Evolutionary conservation across 2,329 filamentous ascomycete genomes (phyloP).

Genomic region (Aotearoamyces nothofagi): DNA sequence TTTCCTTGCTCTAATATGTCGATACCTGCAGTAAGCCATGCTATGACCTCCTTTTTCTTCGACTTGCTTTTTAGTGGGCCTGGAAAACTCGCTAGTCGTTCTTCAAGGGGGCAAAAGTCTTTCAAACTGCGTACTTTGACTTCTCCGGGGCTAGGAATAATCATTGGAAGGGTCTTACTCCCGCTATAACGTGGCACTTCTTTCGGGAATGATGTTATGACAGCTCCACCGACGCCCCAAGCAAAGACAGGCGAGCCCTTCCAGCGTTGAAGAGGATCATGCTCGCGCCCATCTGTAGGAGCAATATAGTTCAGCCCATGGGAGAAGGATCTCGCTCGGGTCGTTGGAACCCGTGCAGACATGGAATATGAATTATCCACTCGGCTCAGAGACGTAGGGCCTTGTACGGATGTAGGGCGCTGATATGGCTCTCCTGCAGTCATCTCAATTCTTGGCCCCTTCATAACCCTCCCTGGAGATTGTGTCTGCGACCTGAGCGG

Average conservation of each 20-base stretch:
- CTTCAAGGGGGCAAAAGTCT: slow-evolving; percentile 54
- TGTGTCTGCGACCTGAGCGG: slow-evolving; percentile 43
- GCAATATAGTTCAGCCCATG: slow-evolving; percentile 40
- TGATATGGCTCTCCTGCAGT: slow-evolving; percentile 24
- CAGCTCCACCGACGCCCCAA: slow-evolving; percentile 74
- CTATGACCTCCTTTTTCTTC: slow-evolving; percentile 85
- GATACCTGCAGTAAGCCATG: slow-evolving; percentile 70
- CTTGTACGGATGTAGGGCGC: slow-evolving; percentile 33
- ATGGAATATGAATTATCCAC: slow-evolving; percentile 4
- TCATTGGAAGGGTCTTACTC: slow-evolving; percentile 50
- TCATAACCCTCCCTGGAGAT: slow-evolving; percentile 38
- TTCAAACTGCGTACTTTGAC: slow-evolving; percentile 65
- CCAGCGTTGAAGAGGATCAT: slow-evolving; percentile 78
- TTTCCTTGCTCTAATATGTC: slow-evolving; percentile 48
- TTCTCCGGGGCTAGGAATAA: slow-evolving; percentile 70
- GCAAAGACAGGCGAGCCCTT: slow-evolving; percentile 74
- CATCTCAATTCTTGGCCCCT: slow-evolving; percentile 26
- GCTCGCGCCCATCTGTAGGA: slow-evolving; percentile 49
- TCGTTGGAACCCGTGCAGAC: slow-evolving; percentile 6
- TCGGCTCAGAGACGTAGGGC: slow-evolving; percentile 13
- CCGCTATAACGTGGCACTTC: slow-evolving; percentile 76
- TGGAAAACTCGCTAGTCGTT: slow-evolving; percentile 68
- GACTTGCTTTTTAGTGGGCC: slow-evolving; percentile 78
- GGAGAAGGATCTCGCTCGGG: slow-evolving; percentile 35
- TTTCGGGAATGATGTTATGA: slow-evolving; percentile 78